These are phyloP conservation scores for Wickerhamiella shivajii DNA, from an alignment of 805 yeast genomes.

Conservation along the genomic window DNA sequence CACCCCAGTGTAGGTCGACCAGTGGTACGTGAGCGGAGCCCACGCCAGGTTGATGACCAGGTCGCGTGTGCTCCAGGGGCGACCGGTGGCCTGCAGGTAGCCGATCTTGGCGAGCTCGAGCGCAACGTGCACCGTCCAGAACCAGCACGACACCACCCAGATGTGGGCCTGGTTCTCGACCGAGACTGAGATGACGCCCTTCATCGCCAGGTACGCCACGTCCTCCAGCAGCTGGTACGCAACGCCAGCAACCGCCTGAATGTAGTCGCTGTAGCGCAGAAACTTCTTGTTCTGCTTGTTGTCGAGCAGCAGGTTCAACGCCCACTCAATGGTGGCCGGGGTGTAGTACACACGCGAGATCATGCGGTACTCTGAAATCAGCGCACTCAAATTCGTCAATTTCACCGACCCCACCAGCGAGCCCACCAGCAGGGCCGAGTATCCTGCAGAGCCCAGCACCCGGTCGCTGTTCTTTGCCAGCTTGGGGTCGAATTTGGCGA, in stretches of 20 bases:
- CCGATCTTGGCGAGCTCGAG: slow-evolving; percentile 22
- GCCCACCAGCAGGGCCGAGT: slow-evolving; percentile 18
- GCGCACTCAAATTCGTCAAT: slow-evolving; percentile 9
- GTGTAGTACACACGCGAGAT: slow-evolving; percentile 27
- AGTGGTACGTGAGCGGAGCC: slow-evolving; percentile 30
- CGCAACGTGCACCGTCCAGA: slow-evolving; percentile 29
- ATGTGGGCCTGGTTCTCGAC: slow-evolving; percentile 19
- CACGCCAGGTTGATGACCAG: slow-evolving; percentile 27
- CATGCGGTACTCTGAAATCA: slow-evolving; percentile 22
- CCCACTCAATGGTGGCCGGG: slow-evolving; percentile 26
- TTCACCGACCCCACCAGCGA: slow-evolving; percentile 10
- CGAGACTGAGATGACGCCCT: slow-evolving; percentile 24
- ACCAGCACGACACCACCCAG: slow-evolving; percentile 26
- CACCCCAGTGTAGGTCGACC: slow-evolving; percentile 28
- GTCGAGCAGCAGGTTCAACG: slow-evolving; percentile 20
- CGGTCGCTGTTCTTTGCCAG: slow-evolving; percentile 14
- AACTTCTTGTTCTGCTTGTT: slow-evolving; percentile 22
- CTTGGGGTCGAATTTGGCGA: slow-evolving; percentile 11
- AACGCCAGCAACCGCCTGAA: slow-evolving; percentile 26
- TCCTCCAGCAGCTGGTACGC: slow-evolving; percentile 30
- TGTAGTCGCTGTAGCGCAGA: slow-evolving; percentile 21
- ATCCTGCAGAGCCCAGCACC: slow-evolving; percentile 20
- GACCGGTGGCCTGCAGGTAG: slow-evolving; percentile 13
- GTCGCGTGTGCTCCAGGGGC: slow-evolving; percentile 12
- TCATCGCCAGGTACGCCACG: slow-evolving; percentile 27